Evolutionary conservation across 176 grass and related monocot genomes (phyloP).

Genomic region (Ensete glaucum): DNA sequence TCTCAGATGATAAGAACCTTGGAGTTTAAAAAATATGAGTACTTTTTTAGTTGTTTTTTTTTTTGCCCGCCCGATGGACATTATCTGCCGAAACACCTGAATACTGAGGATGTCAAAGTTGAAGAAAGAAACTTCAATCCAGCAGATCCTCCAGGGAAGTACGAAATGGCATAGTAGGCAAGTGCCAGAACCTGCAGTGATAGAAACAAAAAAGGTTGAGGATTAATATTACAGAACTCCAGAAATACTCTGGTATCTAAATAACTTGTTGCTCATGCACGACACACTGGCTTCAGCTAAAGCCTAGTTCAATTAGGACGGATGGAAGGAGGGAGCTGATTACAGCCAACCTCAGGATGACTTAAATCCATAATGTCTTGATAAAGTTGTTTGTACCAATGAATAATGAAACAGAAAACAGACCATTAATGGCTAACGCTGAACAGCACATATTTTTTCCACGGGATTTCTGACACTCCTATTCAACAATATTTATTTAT

Average conservation of each 20-base stretch:
- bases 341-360: background rate
- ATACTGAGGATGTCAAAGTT: conserved; percentile 47
- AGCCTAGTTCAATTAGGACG: background rate
- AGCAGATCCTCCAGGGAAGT: conserved; percentile 94
- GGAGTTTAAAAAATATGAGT: background rate
- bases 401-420: background rate
- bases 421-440: background rate
- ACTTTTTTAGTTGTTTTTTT: too few relatives aligned
- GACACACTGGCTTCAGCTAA: background rate
- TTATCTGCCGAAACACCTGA: conserved; percentile 86
- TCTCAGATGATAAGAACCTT: background rate
- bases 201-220: conserved; percentile 11
- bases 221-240: background rate
- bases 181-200: conserved; percentile 62
- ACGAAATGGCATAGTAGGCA: conserved; percentile 93
- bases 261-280: background rate
- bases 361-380: background rate
- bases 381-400: background rate
- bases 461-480: too few relatives aligned
- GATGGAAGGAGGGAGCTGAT: background rate
- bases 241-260: background rate
- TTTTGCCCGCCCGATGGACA: background rate
- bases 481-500: too few relatives aligned
- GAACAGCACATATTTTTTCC: too few relatives aligned
- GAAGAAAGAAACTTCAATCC: conserved; percentile 90